These are phyloP conservation scores for Amorphotheca resinae DNA, from an alignment of 495 filamentous ascomycete genomes.

Conservation along the genomic window DNA sequence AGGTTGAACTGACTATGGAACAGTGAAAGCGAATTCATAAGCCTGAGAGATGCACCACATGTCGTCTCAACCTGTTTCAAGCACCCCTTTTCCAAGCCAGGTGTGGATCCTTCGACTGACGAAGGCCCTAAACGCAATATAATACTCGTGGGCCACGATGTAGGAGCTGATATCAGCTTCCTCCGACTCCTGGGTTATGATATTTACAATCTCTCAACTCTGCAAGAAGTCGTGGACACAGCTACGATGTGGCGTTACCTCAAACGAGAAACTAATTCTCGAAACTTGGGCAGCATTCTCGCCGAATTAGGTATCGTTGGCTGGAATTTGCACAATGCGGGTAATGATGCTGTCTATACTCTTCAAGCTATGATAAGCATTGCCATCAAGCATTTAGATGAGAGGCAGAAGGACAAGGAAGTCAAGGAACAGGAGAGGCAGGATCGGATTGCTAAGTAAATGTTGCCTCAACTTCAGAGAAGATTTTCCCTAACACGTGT, in stretches of 20 bases:
- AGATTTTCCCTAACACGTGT: background rate
- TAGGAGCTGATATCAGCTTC: constrained; percentile 51
- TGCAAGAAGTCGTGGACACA: constrained; percentile 60
- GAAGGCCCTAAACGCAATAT: constrained; percentile 39
- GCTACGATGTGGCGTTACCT: constrained; percentile 49
- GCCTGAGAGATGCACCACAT: constrained; percentile 25
- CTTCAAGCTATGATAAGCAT: constrained; percentile 63
- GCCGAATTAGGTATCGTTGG: constrained; percentile 45
- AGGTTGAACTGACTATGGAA: constrained; percentile 5
- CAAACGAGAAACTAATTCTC: constrained; percentile 32
- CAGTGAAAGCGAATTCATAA: constrained; percentile 29
- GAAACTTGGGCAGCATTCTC: constrained; percentile 49
- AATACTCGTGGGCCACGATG: constrained; percentile 68
- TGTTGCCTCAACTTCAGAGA: background rate
- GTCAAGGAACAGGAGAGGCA: constrained; percentile 21
- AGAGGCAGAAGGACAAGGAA: constrained; percentile 3
- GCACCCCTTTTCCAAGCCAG: constrained; percentile 29
- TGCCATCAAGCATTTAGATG: constrained; percentile 31
- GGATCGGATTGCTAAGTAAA: constrained; percentile 6
- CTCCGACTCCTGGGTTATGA: constrained; percentile 50
- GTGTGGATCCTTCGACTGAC: constrained; percentile 5
- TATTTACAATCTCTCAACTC: constrained; percentile 32
- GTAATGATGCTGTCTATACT: constrained; percentile 89
- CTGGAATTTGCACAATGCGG: constrained; percentile 72
- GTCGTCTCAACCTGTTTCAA: constrained; percentile 38